phyloP scores from a whole-genome alignment of 129 eudicot genomes.

The Tagetes patula region DNA sequence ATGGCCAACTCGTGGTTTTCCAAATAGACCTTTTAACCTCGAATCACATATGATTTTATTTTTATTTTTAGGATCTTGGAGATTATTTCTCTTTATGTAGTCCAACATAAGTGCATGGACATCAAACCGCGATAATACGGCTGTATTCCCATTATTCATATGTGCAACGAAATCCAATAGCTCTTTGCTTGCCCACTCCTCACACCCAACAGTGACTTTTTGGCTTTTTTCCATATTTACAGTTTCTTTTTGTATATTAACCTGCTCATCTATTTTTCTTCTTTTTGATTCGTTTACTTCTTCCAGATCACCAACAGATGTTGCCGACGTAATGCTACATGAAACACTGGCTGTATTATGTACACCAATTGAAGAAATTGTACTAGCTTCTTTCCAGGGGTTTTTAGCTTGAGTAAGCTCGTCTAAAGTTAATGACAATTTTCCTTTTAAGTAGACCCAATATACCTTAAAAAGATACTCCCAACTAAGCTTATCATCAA shows the following conservation, averaged over 20 bases:
- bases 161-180: slow-evolving; percentile 83
- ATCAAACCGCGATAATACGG: slow-evolving; percentile 68
- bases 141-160: slow-evolving; percentile 69
- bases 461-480: slow-evolving; percentile 97
- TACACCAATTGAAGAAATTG: slow-evolving; percentile 29
- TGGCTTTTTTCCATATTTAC: slow-evolving; percentile 30
- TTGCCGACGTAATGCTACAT: slow-evolving; percentile 29
- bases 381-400: slow-evolving; percentile 56
- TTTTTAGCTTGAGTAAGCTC: slow-evolving; percentile 76
- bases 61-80: slow-evolving; percentile 65
- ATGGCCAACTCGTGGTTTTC: slow-evolving; percentile 66
- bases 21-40: slow-evolving; percentile 65
- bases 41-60: slow-evolving; percentile 82
- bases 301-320: slow-evolving; percentile 26
- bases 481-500: slow-evolving; percentile 95
- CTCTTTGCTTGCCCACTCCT: slow-evolving; percentile 83
- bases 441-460: slow-evolving; percentile 74
- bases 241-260: slow-evolving; percentile 32
- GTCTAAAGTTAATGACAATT: slow-evolving; percentile 56
- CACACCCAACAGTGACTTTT: slow-evolving; percentile 19
- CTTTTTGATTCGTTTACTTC: slow-evolving; percentile 47
- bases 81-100: slow-evolving; percentile 70
- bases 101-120: slow-evolving; percentile 75
- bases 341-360: slow-evolving; percentile 25
- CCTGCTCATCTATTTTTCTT: slow-evolving; percentile 45